Evolutionary conservation across 768 basidiomycete genomes (phyloP).

Genomic region (Polyporus arcularius): DNA sequence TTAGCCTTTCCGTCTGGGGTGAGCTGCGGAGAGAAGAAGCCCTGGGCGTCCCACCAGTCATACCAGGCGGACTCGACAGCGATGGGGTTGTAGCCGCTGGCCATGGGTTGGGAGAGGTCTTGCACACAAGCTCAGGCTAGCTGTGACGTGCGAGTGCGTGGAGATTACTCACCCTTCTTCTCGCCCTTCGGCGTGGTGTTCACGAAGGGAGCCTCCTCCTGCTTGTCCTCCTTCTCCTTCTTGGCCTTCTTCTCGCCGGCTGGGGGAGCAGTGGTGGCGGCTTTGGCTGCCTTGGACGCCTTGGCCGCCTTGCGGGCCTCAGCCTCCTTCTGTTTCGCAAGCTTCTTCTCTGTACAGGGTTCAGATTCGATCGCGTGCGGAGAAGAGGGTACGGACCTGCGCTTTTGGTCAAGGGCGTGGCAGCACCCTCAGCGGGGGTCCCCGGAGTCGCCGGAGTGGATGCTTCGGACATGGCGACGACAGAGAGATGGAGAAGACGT

Average conservation of each 20-base stretch:
- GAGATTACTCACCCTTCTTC: conserved; percentile 76
- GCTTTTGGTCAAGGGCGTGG: conserved; percentile 17
- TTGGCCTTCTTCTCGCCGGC: conserved; percentile 71
- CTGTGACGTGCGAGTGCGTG: too few relatives aligned
- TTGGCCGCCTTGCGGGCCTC: conserved; percentile 79
- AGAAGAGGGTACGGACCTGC: conserved; percentile 9
- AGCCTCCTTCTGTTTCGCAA: conserved; percentile 79
- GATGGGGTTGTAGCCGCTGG: conserved; percentile 91
- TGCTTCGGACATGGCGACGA: conserved; percentile 9
- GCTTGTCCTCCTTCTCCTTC: conserved; percentile 73
- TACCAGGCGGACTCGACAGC: conserved; percentile 97
- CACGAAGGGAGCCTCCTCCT: conserved; percentile 74
- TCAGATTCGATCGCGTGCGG: neutral
- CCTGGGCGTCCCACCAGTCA: conserved; percentile 93
- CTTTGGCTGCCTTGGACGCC: conserved; percentile 39
- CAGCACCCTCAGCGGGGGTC: neutral
- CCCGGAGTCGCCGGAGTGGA: neutral
- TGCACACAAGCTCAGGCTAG: conserved; percentile 29
- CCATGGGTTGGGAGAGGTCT: conserved; percentile 86
- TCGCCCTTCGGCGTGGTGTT: conserved; percentile 88
- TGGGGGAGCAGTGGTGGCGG: conserved; percentile 38
- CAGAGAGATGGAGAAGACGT: conserved; percentile 6
- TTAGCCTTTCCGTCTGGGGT: conserved; percentile 57
- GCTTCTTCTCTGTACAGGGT: conserved; percentile 56
- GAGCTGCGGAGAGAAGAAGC: conserved; percentile 83